phyloP scores from a whole-genome alignment of 306 rosid species.

The Fagus sylvatica region DNA sequence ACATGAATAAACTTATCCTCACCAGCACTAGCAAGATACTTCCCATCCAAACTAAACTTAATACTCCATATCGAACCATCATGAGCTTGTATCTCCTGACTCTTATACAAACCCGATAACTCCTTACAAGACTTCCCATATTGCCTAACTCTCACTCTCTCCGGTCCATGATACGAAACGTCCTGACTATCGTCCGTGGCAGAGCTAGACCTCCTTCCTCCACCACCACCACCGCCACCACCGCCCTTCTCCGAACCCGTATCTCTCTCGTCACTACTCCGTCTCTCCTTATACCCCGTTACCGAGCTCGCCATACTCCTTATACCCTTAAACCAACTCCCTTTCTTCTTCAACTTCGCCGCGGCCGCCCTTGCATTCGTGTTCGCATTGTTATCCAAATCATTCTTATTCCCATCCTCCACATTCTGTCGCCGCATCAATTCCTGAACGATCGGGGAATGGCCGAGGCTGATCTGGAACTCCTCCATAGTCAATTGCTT shows the following conservation, averaged over 20 bases:
- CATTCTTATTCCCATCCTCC: slow-evolving; percentile 50
- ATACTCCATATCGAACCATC: slow-evolving; percentile 89
- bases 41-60: slow-evolving; percentile 97
- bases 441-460: slow-evolving; percentile 96
- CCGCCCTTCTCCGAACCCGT: slow-evolving; percentile 74
- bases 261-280: slow-evolving; percentile 92
- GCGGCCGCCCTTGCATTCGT: slow-evolving; percentile 37
- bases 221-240: no score
- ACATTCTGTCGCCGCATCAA: slow-evolving; percentile 86
- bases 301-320: slow-evolving; percentile 69
- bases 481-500: slow-evolving; percentile 96
- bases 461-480: slow-evolving; percentile 92
- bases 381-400: slow-evolving; percentile 39
- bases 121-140: slow-evolving; percentile 89
- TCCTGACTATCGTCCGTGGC: slow-evolving; percentile 99
- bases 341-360: slow-evolving; percentile 76
- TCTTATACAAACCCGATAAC: slow-evolving; percentile 70
- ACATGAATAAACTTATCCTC: slow-evolving; percentile 95
- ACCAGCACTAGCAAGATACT: slow-evolving; percentile 92
- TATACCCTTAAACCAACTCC: slow-evolving; percentile 77
- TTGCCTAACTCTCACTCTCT: slow-evolving; percentile 77
- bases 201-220: slow-evolving; percentile 90
- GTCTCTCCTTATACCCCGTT: slow-evolving; percentile 68
- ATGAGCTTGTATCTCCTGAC: slow-evolving; percentile 95
- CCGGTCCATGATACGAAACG: slow-evolving; percentile 78